Base-by-base conservation (phyloP, 2,329 filamentous ascomycete genomes). In the Triangularia setosa region DNA sequence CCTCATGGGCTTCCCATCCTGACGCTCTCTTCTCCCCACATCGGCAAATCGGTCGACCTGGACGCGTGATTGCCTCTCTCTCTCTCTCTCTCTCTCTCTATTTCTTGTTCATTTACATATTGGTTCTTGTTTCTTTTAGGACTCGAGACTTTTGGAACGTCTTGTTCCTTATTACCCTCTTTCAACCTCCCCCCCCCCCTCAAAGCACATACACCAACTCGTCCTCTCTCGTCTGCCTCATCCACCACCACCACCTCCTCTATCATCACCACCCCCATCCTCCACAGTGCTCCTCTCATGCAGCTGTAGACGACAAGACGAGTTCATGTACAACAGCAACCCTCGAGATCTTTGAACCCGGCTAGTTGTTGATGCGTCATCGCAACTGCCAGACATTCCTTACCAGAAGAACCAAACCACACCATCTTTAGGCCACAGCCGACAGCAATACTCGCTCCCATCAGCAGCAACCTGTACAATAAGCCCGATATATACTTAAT, bases 81-180 rank as follows among this genome's bases (percentile, higher is more conserved):
- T 60, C 58, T 60, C 58, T 60, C 40, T 59, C 56, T 58, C 56
- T 23, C 40, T 48, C 40, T 76, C 77, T 78, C 78, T 69, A n/a
- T 12, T 69, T 71, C 72, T 73, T 73, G 62, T 73, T 72, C 69
- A 75, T 78, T 79, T 77, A 76, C 76, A 77, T 78, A 78, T 78
- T 76, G 78, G 78, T 79, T 81, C 79, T 79, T 80, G 75, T 78
- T 80, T 80, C 76, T 78, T 80, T 80, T 53, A 71, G 77, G 76
- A 76, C 76, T 81, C 75, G 76, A 74, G 73, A 55, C 52, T 55
- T 76, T 75, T 78, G 75, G 79, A 79, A 79, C 77, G 69, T 69
- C 62, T 75, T 75, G 73, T 75, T 76, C 77, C 79, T 75, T 76
- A 73, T 75, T 75, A 77, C 79, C 76, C 77, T 81, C 80, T 75